phyloP scores from a whole-genome alignment of 139 green algal species.

The Pleodorina starrii region DNA sequence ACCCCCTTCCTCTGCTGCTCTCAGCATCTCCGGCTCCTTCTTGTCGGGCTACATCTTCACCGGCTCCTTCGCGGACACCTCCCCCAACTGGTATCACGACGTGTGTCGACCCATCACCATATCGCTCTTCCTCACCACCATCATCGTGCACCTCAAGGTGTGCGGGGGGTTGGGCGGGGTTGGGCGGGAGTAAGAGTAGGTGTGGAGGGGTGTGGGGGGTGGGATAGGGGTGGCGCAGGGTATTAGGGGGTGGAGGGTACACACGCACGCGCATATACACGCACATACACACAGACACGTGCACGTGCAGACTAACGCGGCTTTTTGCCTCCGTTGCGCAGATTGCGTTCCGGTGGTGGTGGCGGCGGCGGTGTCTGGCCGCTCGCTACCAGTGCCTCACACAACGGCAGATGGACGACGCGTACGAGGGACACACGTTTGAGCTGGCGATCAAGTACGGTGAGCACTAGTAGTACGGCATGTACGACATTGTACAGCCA shows the following conservation, averaged over 20 bases:
- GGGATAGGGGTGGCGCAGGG: too few relatives aligned
- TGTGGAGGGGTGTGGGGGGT: too few relatives aligned
- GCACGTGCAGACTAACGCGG: too few relatives aligned
- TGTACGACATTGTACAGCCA: too few relatives aligned
- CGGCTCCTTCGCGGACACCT: slow-evolving; percentile 65
- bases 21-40: slow-evolving; percentile 20
- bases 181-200: neutral
- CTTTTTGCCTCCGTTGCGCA: too few relatives aligned
- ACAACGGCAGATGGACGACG: slow-evolving; percentile 62
- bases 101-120: slow-evolving; percentile 63
- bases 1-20: neutral
- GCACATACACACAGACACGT: too few relatives aligned
- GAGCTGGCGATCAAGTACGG: slow-evolving; percentile 62
- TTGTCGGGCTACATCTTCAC: slow-evolving; percentile 38
- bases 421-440: slow-evolving; percentile 62
- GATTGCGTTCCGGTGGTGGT: slow-evolving; percentile 26
- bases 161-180: neutral
- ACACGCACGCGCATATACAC: too few relatives aligned
- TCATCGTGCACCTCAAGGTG: slow-evolving; percentile 23
- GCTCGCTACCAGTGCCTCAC: slow-evolving; percentile 51
- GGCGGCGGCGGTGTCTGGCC: slow-evolving; percentile 21
- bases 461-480: too few relatives aligned
- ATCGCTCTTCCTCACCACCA: slow-evolving; percentile 52
- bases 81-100: slow-evolving; percentile 65
- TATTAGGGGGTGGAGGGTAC: too few relatives aligned